These are phyloP conservation scores for Petunia secreta DNA, from an alignment of 257 asterid species.

Conservation along the genomic window DNA sequence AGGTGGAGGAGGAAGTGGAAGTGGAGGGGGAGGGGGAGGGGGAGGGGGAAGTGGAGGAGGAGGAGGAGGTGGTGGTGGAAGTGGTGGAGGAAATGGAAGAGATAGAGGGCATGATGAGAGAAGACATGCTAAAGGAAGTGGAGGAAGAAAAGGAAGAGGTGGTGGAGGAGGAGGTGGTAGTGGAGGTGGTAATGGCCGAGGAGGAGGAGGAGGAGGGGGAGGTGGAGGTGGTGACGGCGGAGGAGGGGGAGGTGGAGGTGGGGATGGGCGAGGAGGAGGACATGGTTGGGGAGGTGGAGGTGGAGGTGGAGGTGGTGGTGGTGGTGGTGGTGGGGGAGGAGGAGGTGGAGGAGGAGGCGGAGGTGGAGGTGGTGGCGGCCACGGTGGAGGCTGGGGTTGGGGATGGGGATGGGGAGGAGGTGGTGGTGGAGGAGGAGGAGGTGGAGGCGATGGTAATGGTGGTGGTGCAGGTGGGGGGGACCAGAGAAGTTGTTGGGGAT, in stretches of 20 bases:
- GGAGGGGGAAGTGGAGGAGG: slow-evolving; percentile 12
- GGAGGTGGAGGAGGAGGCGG: slow-evolving; percentile 9
- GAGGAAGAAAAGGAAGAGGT: slow-evolving; percentile 13
- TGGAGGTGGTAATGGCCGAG: slow-evolving; percentile 19
- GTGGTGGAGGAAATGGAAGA: not conserved
- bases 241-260: not conserved
- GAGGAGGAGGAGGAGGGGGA: not conserved
- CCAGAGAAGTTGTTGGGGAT: not conserved
- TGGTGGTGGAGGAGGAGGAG: slow-evolving; percentile 38
- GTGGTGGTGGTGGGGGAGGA: not conserved
- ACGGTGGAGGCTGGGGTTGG: not conserved
- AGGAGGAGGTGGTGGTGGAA: slow-evolving; percentile 16
- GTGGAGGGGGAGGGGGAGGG: not conserved
- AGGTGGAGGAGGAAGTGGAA: not conserved
- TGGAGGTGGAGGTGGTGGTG: rapidly evolving
- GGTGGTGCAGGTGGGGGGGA: slow-evolving; percentile 30
- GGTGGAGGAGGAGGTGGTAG: slow-evolving; percentile 14
- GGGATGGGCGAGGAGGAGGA: not conserved
- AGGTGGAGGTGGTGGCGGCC: not conserved
- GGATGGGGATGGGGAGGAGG: slow-evolving; percentile 29
- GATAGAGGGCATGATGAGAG: slow-evolving; percentile 30
- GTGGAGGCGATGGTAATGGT: slow-evolving; percentile 8
- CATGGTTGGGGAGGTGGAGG: not conserved
- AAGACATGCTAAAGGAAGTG: slow-evolving; percentile 10
- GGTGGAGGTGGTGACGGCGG: slow-evolving; percentile 11